Percentiles rank a stretch among this genome's conserved stretches.
Conservation (phyloP, 495 filamentous ascomycete species). For the Tuber indicum region DNA sequence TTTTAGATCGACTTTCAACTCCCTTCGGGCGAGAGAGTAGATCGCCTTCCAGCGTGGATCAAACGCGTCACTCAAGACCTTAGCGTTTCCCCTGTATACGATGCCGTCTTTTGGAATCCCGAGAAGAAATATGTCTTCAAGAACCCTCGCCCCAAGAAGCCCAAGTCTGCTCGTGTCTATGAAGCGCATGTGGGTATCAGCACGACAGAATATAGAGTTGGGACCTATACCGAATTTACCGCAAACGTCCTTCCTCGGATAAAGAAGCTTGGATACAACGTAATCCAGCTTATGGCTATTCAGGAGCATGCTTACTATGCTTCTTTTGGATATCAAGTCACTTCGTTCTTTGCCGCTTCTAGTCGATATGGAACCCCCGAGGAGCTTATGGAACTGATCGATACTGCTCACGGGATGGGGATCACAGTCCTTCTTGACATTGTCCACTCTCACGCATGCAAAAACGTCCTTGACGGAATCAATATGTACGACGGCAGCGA, state of each 20-base stretch:
- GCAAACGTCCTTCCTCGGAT: constrained; percentile 85
- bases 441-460: constrained; percentile 94
- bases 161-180: constrained; percentile 79
- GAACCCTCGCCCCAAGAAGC: constrained; percentile 74
- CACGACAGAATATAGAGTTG: constrained; percentile 76
- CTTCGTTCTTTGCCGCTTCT: constrained; percentile 96
- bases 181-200: constrained; percentile 98
- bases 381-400: constrained; percentile 91
- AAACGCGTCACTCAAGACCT: constrained; percentile 93
- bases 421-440: constrained; percentile 91
- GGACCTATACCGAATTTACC: constrained; percentile 97
- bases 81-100: constrained; percentile 77
- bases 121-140: constrained; percentile 74
- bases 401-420: constrained; percentile 87
- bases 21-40: constrained; percentile 69
- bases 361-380: constrained; percentile 92
- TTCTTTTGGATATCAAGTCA: constrained; percentile 97
- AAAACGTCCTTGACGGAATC: constrained; percentile 89
- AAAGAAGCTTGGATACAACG: constrained; percentile 86
- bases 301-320: constrained; percentile 99
- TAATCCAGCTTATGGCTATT: constrained; percentile 96
- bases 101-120: constrained; percentile 96
- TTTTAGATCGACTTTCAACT: constrained; percentile 74
- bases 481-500: constrained; percentile 94
- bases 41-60: constrained; percentile 92